These are phyloP conservation scores for Aphanomyces invadans DNA, from an alignment of 352 stramenopile species.

Conservation along the genomic window DNA sequence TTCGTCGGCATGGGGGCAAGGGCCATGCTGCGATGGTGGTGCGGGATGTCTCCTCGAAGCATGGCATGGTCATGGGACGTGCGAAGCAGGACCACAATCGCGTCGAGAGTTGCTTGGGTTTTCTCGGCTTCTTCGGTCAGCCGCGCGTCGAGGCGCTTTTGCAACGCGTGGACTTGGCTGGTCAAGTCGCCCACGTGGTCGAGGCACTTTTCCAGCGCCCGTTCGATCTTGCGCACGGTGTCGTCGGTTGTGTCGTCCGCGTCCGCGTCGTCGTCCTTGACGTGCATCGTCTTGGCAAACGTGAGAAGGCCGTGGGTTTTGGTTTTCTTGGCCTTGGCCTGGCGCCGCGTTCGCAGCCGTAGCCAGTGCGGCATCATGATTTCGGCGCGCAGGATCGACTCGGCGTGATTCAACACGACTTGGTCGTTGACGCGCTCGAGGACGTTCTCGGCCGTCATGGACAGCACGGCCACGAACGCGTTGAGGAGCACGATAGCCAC, in stretches of 20 bases:
- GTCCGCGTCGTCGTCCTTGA: neutral
- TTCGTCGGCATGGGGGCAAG: neutral
- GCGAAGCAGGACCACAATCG: neutral
- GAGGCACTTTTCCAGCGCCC: neutral
- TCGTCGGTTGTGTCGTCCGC: neutral
- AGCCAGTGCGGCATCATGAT: neutral
- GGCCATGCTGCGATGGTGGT: neutral
- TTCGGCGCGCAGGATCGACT: conserved; percentile 2
- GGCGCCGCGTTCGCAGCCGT: neutral
- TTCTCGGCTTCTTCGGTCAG: neutral
- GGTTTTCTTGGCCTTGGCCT: neutral
- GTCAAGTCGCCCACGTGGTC: neutral
- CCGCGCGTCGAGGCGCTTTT: neutral
- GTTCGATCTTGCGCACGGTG: neutral
- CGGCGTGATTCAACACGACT: conserved; percentile 14
- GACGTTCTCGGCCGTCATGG: conserved; percentile 1
- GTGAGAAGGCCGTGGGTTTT: neutral
- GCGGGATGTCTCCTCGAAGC: too few relatives aligned
- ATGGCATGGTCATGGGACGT: neutral
- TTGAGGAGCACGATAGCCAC: conserved; percentile 18
- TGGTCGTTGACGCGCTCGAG: conserved; percentile 1
- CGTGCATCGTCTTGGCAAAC: conserved; percentile 8
- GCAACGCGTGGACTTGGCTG: neutral
- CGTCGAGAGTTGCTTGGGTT: neutral
- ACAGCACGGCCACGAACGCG: conserved; percentile 5